Conservation (phyloP, 139 green algal species). For the Penium margaritaceum region DNA sequence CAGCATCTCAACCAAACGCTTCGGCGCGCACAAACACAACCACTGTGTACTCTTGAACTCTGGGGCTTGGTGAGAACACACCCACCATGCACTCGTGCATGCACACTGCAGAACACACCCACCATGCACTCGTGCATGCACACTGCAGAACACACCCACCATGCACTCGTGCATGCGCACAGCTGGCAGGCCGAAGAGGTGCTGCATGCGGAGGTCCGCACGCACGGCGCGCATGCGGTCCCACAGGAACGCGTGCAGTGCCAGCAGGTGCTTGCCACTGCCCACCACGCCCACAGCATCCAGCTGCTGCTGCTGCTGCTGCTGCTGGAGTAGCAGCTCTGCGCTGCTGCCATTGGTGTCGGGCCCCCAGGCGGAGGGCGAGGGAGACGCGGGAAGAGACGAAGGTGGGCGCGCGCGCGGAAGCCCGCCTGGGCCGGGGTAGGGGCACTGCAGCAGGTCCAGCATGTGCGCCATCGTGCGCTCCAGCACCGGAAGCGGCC, state of each 20-base stretch:
- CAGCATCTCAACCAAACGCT: no score
- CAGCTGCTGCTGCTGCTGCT: no score
- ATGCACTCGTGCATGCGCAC: conserved; percentile 51
- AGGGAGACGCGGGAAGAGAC: no score
- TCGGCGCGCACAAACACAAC: no score
- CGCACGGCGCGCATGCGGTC: conserved; percentile 72
- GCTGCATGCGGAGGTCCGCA: conserved; percentile 68
- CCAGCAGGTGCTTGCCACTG: conserved; percentile 33
- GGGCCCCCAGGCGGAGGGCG: neutral
- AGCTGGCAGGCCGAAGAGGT: conserved; percentile 39
- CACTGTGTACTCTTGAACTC: no score
- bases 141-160: no score
- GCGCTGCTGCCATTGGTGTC: no score
- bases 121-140: neutral
- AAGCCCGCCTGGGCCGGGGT: no score
- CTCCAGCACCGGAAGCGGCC: conserved; percentile 59
- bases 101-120: no score
- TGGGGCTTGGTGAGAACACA: no score
- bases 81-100: neutral
- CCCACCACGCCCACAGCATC: neutral
- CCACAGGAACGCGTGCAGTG: conserved; percentile 78
- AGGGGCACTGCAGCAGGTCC: conserved; percentile 55
- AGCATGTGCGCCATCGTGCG: conserved; percentile 69
- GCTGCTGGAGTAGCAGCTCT: no score
- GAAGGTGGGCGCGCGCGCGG: no score